Conservation (phyloP, 1,284 basidiomycete genomes). For the Coniferiporia weirii region DNA sequence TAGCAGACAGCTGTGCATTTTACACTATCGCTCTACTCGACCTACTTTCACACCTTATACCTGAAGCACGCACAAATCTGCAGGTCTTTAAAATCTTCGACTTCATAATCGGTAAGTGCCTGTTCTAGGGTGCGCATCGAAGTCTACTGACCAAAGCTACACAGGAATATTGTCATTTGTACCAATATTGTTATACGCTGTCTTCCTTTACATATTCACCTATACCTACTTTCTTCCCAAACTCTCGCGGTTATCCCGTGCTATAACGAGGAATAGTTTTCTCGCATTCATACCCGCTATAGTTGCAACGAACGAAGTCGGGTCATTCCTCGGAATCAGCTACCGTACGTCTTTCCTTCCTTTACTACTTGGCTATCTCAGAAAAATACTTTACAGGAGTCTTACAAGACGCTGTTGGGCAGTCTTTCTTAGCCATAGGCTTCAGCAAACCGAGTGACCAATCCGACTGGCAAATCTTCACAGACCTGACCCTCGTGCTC, state of each 20-base stretch:
- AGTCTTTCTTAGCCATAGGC: constrained; percentile 33
- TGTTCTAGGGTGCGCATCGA: background rate
- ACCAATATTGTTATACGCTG: constrained; percentile 51
- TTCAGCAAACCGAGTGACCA: constrained; percentile 36
- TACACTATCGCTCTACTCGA: constrained; percentile 56
- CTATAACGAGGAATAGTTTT: constrained; percentile 41
- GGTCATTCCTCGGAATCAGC: constrained; percentile 57
- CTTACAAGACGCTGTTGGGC: constrained; percentile 1
- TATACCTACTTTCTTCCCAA: constrained; percentile 42
- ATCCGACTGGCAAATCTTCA: constrained; percentile 51
- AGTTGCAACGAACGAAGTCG: constrained; percentile 49
- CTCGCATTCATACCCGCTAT: constrained; percentile 51
- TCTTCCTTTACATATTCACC: constrained; percentile 51
- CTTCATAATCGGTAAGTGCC: constrained; percentile 39
- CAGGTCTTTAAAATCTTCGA: constrained; percentile 36
- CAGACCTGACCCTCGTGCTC: constrained; percentile 51
- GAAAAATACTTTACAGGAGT: background rate
- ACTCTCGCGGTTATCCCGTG: constrained; percentile 46
- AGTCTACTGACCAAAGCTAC: background rate
- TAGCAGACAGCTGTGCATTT: constrained; percentile 56
- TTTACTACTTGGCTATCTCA: background rate
- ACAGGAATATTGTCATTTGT: constrained; percentile 51
- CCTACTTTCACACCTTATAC: constrained; percentile 49
- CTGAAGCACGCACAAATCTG: constrained; percentile 40
- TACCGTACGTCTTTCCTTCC: constrained; percentile 39